Evolutionary conservation across 2,329 filamentous ascomycete genomes (phyloP).

Genomic region (Monosporascus sp.): DNA sequence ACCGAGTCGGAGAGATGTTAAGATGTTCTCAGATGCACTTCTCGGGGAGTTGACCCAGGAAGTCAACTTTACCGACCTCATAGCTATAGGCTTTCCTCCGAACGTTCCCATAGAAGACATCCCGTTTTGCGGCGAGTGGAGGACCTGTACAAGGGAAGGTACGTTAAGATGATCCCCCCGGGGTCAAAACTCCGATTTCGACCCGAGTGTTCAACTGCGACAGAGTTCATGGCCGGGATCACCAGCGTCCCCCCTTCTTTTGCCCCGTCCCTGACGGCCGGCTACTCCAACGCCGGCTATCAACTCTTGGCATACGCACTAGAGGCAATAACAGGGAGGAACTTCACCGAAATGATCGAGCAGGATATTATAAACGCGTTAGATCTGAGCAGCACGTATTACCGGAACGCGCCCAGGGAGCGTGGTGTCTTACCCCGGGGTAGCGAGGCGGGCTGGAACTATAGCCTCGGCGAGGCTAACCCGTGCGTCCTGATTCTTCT

Average conservation of each 20-base stretch:
- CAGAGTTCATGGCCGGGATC: conserved; percentile 21
- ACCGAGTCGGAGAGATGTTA: not conserved
- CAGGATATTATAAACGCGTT: conserved; percentile 16
- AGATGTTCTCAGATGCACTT: not conserved
- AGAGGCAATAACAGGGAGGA: conserved; percentile 17
- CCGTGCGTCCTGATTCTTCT: conserved; percentile 28
- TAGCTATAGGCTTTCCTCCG: not conserved
- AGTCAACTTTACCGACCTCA: conserved; percentile 16
- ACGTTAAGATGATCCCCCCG: conserved; percentile 5
- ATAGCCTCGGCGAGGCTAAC: conserved; percentile 32
- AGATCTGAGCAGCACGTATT: conserved; percentile 18
- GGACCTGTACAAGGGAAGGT: conserved; percentile 19
- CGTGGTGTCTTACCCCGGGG: conserved; percentile 19
- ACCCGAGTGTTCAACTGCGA: not conserved
- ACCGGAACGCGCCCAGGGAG: conserved; percentile 12
- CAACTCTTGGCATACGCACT: conserved; percentile 25
- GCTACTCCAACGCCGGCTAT: conserved; percentile 23
- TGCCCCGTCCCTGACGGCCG: conserved; percentile 17
- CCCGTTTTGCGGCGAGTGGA: conserved; percentile 19
- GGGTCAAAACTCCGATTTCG: not conserved
- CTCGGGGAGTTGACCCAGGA: not conserved
- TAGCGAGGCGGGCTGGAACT: conserved; percentile 25
- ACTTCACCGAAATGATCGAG: conserved; percentile 18
- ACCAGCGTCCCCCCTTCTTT: conserved; percentile 21
- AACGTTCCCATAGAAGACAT: not conserved